Evolutionary conservation across 768 basidiomycete species (phyloP), one percentile per base, ranked within the genome.

Genomic region (Dentipellis fragilis): DNA sequence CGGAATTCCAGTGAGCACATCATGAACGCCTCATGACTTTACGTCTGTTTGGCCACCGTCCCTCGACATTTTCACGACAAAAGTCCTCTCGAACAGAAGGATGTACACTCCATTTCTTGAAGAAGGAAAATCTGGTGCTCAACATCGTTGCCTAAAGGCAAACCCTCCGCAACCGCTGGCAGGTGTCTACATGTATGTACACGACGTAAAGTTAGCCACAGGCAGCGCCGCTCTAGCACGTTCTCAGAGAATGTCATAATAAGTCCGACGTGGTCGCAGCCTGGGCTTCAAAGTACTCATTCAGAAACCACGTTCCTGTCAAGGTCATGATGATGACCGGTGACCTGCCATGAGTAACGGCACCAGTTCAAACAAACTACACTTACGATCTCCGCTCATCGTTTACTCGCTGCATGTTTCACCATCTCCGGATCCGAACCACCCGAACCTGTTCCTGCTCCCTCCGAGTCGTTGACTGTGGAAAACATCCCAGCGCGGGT

Each of bases 401-500:
- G 66, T 65, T 60, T 77, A 74, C 62, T 84, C 83, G 17, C 72
- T 73, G n/a, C 72, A 65, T 7, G 80, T 80, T 62, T 77, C 77
- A 14, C 84, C 82, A 54, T 83, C 76, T 2, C 84, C 83, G 7
- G 84, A 71, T 2, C 84, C 83, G 7, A 84, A 71, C 79, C 80
- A 86, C 56, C 76, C 70, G 59, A 84, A 72, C 10, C 77, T 66
- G 59, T 83, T 83, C 52, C 66, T 68, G 40, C 67, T 64, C 5
- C 62, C 69, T 55, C 78, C 76, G 3, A 76, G 61, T 4, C 55
- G 66, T 61, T 83, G 76, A 56, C 80, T 83, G 45, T 73, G 71
- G 57, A 71, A 85, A 60, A 85, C 84, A 57, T 85, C 84, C 81
- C 82, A 85, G 5, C 83, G 76, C 5, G 82, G 83, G 63, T 80